Conservation (phyloP, 495 filamentous ascomycete genomes). For the Cladorrhinum samala region DNA sequence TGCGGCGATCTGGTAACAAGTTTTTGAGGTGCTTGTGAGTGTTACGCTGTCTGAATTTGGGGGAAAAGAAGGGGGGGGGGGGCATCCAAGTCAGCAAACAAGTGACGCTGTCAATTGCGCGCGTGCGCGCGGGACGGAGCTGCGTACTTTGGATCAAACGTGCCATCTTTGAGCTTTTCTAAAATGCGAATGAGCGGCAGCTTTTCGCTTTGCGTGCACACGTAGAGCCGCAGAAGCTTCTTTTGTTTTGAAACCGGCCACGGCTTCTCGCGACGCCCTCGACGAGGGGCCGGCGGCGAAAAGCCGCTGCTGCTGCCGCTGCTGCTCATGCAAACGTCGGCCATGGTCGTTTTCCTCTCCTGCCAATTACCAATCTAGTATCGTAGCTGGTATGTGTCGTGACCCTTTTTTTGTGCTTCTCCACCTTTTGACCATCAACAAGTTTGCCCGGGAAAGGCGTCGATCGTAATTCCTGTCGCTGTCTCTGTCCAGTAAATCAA, state of each 20-base stretch:
- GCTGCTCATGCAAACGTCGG: background rate
- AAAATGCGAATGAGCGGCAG: conserved; percentile 29
- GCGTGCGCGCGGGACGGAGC: background rate
- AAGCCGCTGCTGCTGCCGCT: conserved; percentile 12
- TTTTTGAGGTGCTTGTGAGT: conserved; percentile 30
- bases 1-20: conserved; percentile 29
- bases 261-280: conserved; percentile 30
- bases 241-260: conserved; percentile 29
- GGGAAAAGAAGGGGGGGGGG: too few species aligned
- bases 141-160: conserved; percentile 29
- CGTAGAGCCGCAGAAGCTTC: conserved; percentile 29
- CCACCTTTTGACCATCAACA: background rate
- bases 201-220: conserved; percentile 31
- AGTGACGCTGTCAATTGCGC: background rate
- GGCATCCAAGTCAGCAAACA: background rate
- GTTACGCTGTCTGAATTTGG: conserved; percentile 32
- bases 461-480: background rate
- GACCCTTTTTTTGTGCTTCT: background rate
- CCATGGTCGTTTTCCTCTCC: background rate
- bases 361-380: too few species aligned
- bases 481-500: background rate
- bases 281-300: conserved; percentile 21
- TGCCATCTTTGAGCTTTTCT: conserved; percentile 27
- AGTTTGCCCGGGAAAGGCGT: background rate
- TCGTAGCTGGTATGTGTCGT: background rate